Base-by-base conservation (phyloP, 208 protist species). In the Crithidia bombi region DNA sequence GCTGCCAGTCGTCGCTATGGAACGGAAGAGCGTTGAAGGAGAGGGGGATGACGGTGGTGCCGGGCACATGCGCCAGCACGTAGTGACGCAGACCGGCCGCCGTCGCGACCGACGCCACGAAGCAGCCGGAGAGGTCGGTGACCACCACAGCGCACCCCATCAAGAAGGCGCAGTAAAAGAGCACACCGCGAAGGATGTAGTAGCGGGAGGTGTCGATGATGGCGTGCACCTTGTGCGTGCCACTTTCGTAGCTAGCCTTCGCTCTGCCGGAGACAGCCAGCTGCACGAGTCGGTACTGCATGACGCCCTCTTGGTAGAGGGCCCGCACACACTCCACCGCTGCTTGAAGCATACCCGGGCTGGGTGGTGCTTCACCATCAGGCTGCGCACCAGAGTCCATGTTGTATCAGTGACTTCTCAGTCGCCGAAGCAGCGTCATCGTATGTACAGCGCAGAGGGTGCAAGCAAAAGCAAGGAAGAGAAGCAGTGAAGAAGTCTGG, bases 11-110 rank as follows among this genome's bases (percentile, higher is more conserved):
- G 49, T 89, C 79, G 19, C 78, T 91, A 66, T 83, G 69, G 19
- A 90, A 73, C 0, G 89, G 86, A 36, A 91, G 65, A 23, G 73
- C 75, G 56, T 91, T 91, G 73, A 89, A 82, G 43, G 65, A 35
- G 1, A 94, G 72, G 0, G 83, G 69, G 12, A 89, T 33, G n/a
- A 91, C 55, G 30, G 75, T 71, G 59, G 67, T 89, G 33, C 78
- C 83, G 0, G 85, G 83, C 17, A 78, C 77, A 36, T 85, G 33
- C 3, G 68, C 52, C 4, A 94, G 78, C 30, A 89, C 50, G 46
- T 80, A 80, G 19, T 69, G 68, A 10, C 82, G 78, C 0, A 89
- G 47, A 0, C 52, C 59, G 0, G 80, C 49, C 2, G 82, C 78
- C 1, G 75, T 36, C 6, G 83, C 64, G 11, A 82, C 64, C 7